phyloP scores from a whole-genome alignment of 345 rosid genomes.

The Sapria himalayana region DNA sequence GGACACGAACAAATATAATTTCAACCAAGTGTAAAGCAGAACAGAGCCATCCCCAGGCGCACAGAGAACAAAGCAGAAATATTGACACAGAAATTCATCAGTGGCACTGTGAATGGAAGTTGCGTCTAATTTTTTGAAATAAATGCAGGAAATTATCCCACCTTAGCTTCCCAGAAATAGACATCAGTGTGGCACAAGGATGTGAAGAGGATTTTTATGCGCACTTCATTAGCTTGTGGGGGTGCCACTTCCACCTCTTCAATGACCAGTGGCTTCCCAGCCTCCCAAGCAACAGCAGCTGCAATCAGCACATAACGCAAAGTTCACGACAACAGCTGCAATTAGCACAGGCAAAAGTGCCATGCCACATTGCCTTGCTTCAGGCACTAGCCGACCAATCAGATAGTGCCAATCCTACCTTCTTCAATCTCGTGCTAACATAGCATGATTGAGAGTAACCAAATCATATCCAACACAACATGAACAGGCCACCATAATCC shows the following conservation, averaged over 20 bases:
- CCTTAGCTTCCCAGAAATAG: conserved; percentile 98
- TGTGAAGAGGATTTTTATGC: conserved; percentile 60
- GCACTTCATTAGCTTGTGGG: conserved; percentile 64
- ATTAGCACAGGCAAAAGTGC: background rate
- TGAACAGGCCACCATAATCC: too few relatives aligned
- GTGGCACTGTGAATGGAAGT: too few relatives aligned
- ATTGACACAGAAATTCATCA: background rate
- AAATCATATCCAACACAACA: background rate
- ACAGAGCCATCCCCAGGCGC: background rate
- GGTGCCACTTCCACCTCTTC: conserved; percentile 87
- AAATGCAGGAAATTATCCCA: conserved; percentile 6
- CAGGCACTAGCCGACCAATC: too few relatives aligned
- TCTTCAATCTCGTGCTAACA: too few relatives aligned
- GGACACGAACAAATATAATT: background rate
- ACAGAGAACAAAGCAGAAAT: background rate
- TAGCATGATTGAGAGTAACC: background rate
- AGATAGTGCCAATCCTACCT: too few relatives aligned
- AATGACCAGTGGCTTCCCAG: conserved; percentile 67
- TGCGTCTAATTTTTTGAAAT: too few relatives aligned
- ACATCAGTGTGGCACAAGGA: conserved; percentile 77
- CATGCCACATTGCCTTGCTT: too few relatives aligned
- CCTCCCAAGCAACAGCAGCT: conserved; percentile 92
- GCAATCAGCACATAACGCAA: conserved; percentile 6
- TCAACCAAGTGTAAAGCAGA: conserved; percentile 1
- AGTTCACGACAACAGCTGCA: background rate